phyloP scores from a whole-genome alignment of 352 stramenopile genomes.

The Phytophthora fragariaefolia region DNA sequence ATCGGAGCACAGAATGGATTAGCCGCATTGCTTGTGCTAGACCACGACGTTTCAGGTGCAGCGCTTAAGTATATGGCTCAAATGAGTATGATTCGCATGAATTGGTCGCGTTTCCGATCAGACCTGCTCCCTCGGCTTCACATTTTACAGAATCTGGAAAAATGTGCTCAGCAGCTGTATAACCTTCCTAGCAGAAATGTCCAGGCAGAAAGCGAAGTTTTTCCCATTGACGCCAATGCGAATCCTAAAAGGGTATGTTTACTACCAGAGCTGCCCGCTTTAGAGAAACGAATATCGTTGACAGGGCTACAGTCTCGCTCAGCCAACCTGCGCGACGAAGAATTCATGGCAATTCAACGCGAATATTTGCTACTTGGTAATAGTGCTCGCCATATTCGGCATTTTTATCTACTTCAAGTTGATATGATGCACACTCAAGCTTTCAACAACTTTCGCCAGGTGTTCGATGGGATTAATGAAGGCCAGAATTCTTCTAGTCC shows the following conservation, averaged over 20 bases:
- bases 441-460: constrained; percentile 25
- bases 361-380: constrained; percentile 51
- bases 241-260: constrained; percentile 56
- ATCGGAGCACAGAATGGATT: constrained; percentile 81
- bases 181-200: constrained; percentile 3
- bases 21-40: constrained; percentile 52
- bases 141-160: constrained; percentile 68
- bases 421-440: constrained; percentile 42
- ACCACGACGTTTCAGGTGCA: constrained; percentile 37
- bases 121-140: constrained; percentile 76
- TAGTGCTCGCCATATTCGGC: constrained; percentile 40
- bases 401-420: constrained; percentile 56
- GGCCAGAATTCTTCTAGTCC: neutral
- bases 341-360: constrained; percentile 25
- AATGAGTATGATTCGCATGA: constrained; percentile 50
- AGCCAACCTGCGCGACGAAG: neutral
- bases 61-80: constrained; percentile 63
- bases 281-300: constrained; percentile 37
- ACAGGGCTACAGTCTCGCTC: constrained; percentile 18
- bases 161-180: constrained; percentile 35
- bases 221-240: neutral
- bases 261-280: constrained; percentile 45
- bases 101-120: constrained; percentile 70
- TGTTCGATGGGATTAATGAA: constrained; percentile 18
- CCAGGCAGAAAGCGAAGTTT: neutral